Evolutionary conservation across 371 early-diverging fungal genomes (phyloP).

Genomic region (Syncephalastrum racemosum): DNA sequence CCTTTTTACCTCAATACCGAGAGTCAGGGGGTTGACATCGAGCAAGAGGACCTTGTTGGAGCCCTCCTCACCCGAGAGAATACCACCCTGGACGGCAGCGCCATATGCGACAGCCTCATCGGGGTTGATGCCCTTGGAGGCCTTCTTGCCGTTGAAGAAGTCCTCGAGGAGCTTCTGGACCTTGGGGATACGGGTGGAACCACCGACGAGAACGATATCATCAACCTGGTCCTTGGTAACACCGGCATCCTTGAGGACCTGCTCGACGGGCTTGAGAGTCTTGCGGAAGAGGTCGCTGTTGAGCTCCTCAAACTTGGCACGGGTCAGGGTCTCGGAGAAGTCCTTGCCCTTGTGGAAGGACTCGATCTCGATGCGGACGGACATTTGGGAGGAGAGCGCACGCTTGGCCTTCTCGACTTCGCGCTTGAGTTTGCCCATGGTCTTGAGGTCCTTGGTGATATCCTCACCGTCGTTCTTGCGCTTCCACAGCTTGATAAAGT

Average conservation of each 20-base stretch:
- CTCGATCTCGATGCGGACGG: conserved; percentile 76
- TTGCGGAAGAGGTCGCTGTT: conserved; percentile 88
- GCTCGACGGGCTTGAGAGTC: conserved; percentile 96
- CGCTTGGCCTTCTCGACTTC: conserved; percentile 92
- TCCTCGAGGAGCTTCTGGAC: conserved; percentile 92
- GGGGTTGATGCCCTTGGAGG: conserved; percentile 96
- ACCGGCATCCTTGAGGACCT: conserved; percentile 96
- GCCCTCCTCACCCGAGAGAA: conserved; percentile 86
- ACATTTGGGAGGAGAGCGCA: conserved; percentile 83
- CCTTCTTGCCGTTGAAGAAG: conserved; percentile 92
- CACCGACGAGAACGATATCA: conserved; percentile 99
- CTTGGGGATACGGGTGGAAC: conserved; percentile 99
- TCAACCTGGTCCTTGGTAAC: conserved; percentile 86
- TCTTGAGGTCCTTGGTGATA: conserved; percentile 69
- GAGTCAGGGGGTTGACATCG: conserved; percentile 97
- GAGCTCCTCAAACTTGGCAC: conserved; percentile 95
- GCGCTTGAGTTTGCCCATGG: conserved; percentile 86
- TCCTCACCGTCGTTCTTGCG: conserved; percentile 73
- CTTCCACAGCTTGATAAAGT: conserved; percentile 77
- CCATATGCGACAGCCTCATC: conserved; percentile 99
- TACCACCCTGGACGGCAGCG: conserved; percentile 99
- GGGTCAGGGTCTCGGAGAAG: conserved; percentile 94
- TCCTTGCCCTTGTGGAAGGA: conserved; percentile 98
- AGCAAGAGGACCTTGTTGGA: conserved; percentile 87
- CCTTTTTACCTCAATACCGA: conserved; percentile 81